Evolutionary conservation across 345 rosid species (phyloP).

Genomic region (Combretum micranthum): DNA sequence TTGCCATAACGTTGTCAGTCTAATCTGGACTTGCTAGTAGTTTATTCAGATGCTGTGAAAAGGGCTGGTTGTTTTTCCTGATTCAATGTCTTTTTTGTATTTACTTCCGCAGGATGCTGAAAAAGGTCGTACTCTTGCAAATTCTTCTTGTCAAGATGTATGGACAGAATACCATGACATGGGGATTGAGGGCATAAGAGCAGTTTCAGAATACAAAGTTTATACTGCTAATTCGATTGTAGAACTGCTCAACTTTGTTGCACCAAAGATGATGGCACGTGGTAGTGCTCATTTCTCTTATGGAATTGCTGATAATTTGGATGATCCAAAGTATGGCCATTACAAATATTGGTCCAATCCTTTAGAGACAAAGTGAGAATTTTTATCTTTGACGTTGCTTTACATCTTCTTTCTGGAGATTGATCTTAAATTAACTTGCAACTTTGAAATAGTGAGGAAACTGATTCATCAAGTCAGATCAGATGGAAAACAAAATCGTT

Average conservation of each 20-base stretch:
- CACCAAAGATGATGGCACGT: conserved; percentile 94
- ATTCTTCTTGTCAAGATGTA: conserved; percentile 67
- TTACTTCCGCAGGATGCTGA: conserved; percentile 60
- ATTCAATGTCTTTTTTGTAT: not conserved
- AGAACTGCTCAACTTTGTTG: conserved; percentile 73
- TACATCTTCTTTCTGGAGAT: not conserved
- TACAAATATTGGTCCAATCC: conserved; percentile 95
- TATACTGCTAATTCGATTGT: conserved; percentile 64
- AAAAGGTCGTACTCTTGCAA: conserved; percentile 59
- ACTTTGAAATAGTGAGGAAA: not conserved
- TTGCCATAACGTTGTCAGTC: too few species aligned
- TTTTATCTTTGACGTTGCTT: not conserved
- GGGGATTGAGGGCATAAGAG: conserved; percentile 77
- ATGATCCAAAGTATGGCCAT: conserved; percentile 73
- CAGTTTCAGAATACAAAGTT: conserved; percentile 71
- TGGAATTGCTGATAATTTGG: conserved; percentile 89
- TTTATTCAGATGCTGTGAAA: too few species aligned
- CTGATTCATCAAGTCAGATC: too few species aligned
- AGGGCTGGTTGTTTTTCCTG: not conserved
- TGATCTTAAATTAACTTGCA: not conserved
- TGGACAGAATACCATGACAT: conserved; percentile 97
- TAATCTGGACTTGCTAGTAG: too few species aligned
- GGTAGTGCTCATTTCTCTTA: conserved; percentile 84
- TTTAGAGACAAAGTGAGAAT: conserved; percentile 76
- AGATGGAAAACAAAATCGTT: too few species aligned